Base-by-base conservation (phyloP, 140 eudicot genomes). In the Anethum foeniculum region DNA sequence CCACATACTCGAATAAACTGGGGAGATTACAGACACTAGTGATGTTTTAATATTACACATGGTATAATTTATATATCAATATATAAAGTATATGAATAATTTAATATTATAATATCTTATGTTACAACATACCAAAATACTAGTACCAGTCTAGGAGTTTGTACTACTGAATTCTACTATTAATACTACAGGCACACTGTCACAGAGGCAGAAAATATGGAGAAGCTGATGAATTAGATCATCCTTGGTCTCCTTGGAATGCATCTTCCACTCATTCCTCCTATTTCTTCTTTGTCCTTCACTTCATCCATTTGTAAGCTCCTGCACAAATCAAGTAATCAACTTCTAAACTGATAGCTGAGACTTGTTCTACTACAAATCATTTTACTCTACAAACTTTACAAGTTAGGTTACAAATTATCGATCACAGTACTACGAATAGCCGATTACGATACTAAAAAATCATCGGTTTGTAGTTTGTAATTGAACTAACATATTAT, bases 231-330 rank as follows among this genome's bases (percentile, higher is more conserved):
- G 15, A 44, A 38, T 1, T 47, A n/a, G n/a, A 80, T 79, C 18
- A 68, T 47, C 84, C 81, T 87, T 56, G 84, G 84, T 82, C 77
- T 84, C 77, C 90, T 87, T 48, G 88, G 86, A 30, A 84, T 82
- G 85, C 88, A 80, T 43, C 64, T 87, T 3, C 81, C 86, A 75
- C 82, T 84, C 77, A 56, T 78, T 39, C 77, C 85, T 6, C 82
- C 86, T 7, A 58, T 78, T 46, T 82, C 90, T 75, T 82, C 90
- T 71, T 80, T 78, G 38, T 64, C 86, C 44, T 38, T 51, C 49
- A 79, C 16, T 80, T 82, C 1, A 34, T 34, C 85, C 85, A 87
- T 12, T 18, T 82, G 80, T 30, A 74, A 76, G 81, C 81, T 85
- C 85, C 90, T 51, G 44, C 76, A 76, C 19, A n/a, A 2, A 21